Evolutionary conservation across 2,329 filamentous ascomycete genomes (phyloP), one percentile per base, ranked within the genome.

Genomic region (Monosporascus sp.): DNA sequence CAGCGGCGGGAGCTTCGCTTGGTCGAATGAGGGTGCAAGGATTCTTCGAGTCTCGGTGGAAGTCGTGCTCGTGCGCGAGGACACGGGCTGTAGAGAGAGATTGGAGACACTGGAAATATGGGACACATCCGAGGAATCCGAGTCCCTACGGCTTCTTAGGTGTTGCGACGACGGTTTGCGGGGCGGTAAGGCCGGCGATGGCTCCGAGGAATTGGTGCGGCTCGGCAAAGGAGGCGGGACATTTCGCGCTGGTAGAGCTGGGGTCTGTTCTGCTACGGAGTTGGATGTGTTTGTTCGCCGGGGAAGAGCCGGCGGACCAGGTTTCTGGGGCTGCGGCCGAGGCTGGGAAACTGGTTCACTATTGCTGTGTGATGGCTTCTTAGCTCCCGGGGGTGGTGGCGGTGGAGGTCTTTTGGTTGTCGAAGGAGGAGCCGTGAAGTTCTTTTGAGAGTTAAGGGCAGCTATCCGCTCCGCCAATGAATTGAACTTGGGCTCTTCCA

Each of bases 401-500:
- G 76, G 78, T 26, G 74, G 71, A 51, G 70, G 68, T 63, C 73
- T 74, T 24, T 62, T 59, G 17, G 61, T 60, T 2, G 50, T 52
- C 4, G 62, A 50, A 11, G 61, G 55, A 51, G 72, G 69, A 15
- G 70, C 62, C 53, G 71, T 72, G 71, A 86, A 81, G 72, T 80
- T 81, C 68, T 81, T 81, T 67, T 85, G 78, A 63, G 74, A 71
- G 60, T 86, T 86, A 58, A 87, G 74, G 31, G 84, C 84, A 9
- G 83, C 82, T 57, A 86, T 86, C 50, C 84, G 77, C 67, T 85
- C 81, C 5, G 80, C 77, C 26, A 87, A 74, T 7, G 78, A 79
- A 54, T 73, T 83, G 67, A 83, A 85, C 56, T 79, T 79, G 40
- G 81, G 81, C 63, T 86, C 83, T 61, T 85, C 80, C 45, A 77